Base-by-base conservation (phyloP, 1,284 basidiomycete genomes). In the Malassezia japonica region DNA sequence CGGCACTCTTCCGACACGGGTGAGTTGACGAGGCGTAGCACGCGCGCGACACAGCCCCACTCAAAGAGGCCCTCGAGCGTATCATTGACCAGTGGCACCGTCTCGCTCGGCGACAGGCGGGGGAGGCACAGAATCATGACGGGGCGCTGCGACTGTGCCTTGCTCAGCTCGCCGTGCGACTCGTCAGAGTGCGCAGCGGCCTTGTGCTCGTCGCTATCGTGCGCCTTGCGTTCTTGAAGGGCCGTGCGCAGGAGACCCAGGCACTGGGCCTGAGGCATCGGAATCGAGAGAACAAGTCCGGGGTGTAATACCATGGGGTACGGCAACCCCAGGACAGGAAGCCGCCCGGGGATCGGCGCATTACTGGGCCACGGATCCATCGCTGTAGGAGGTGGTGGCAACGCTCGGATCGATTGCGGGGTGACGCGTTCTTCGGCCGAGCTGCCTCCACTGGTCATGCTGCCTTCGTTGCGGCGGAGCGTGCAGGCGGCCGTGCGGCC, bases 291-390 rank as follows among this genome's bases (percentile, higher is more conserved):
- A n/a, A 72, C 48, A 15, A 72, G 60, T 10, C 62, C 64, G 20
- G 70, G 70, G 47, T 71, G 65, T 25, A 72, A 55, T 15, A 72
- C 58, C 24, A 66, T 60, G 10, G 68, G 68, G 39, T 71, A 71
- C 1, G 68, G 68, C 7, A 72, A 59, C 6, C 57, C 61, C 41
- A 72, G 54, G 39, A 70, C 61, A 21, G 65, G 66, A 5, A 70
- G 61, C 29, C 60, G 52, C 23, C 61, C 48, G 0, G 66, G 68
- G 21, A 72, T 65, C 6, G 54, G 20, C 33, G 16, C 43, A 27
- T 18, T 16, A 4, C 23, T 21, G 4, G 23, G 21, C 6, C 6
- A 9, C 20, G 44, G 16, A 29, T 46, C 33, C 44, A 46, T 36
- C 33, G 21, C 36, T 8, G 6, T 31, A 9, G 13, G 28, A 6